Evolutionary conservation across 768 basidiomycete species (phyloP), one percentile per base, ranked within the genome.

Genomic region (Cubamyces sp.): DNA sequence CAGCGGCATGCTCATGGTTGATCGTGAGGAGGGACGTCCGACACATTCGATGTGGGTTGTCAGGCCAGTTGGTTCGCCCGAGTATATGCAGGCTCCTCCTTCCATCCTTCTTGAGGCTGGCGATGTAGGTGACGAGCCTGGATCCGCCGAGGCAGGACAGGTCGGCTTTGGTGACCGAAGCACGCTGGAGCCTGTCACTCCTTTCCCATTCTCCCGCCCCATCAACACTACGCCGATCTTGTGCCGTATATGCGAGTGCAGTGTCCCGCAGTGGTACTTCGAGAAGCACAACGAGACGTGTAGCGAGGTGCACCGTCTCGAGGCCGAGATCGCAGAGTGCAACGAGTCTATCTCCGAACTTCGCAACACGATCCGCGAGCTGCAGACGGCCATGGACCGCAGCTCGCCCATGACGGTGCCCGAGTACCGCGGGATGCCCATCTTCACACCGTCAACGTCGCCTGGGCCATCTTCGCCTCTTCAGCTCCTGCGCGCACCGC

Each of bases 231-330:
- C 92, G 62, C 87, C 84, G 28, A 92, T 98, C 53, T 82, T 99
- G 21, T 98, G 97, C 77, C 91, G 97, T 30, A 99, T 99, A 64
- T 99, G 97, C 80, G 97, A 99, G 76, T 87, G 91, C 71, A 88
- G 91, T 67, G 91, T 98, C 60, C 96, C 96, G 2, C 92, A 96
- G 64, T 99, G 97, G 97, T 99, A 95, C 79, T 99, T 99, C 74
- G 97, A 98, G 79, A 98, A 98, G 79, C 97, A 99, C 79, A 98
- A 94, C 83, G 97, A 99, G 77, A 98, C 96, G 12, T 99, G 97
- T 69, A 93, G 87, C 67, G 96, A 98, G 77, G 89, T 92, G 3
- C 97, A 99, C 76, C 88, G 93, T 47, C 82, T 99, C 64, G 97
- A 99, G 75, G 94, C 95, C 18, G 96, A 97, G 74, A 95, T 98